These are phyloP conservation scores for Heritiera littoralis DNA, from an alignment of 345 rosid species.

Conservation along the genomic window DNA sequence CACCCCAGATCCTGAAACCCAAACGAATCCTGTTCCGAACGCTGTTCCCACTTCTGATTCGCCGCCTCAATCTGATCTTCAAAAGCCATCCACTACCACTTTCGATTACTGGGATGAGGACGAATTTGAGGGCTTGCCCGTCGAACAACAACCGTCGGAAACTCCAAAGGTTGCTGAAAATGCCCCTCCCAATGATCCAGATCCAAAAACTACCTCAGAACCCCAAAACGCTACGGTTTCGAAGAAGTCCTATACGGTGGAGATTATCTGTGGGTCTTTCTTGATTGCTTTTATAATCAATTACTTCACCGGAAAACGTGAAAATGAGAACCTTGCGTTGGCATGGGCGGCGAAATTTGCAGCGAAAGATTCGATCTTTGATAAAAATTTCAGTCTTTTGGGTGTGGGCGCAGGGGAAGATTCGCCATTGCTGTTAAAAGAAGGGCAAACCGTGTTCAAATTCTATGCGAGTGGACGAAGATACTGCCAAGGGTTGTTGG, in stretches of 20 bases:
- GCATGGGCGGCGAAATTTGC: slow-evolving; percentile 92
- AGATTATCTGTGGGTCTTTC: slow-evolving; percentile 65
- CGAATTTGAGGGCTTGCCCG: slow-evolving; percentile 90
- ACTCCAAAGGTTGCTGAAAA: slow-evolving; percentile 31
- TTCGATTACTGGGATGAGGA: slow-evolving; percentile 97
- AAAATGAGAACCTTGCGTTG: slow-evolving; percentile 81
- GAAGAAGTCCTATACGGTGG: slow-evolving; percentile 56
- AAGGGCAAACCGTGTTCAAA: slow-evolving; percentile 84
- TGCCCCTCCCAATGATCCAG: slow-evolving; percentile 34
- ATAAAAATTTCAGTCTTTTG: slow-evolving; percentile 77
- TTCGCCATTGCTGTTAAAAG: slow-evolving; percentile 83
- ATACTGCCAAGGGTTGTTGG: slow-evolving; percentile 87
- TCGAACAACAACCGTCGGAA: slow-evolving; percentile 31
- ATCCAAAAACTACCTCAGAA: slow-evolving; percentile 32
- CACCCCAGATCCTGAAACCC: slow-evolving; percentile 34
- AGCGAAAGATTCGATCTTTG: slow-evolving; percentile 65
- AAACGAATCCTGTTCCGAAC: slow-evolving; percentile 29
- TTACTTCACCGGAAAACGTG: slow-evolving; percentile 80
- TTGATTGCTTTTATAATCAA: slow-evolving; percentile 64
- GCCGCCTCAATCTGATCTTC: slow-evolving; percentile 32
- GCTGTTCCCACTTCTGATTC: slow-evolving; percentile 23
- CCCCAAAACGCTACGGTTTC: slow-evolving; percentile 9
- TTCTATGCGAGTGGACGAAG: slow-evolving; percentile 96
- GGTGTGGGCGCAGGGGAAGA: slow-evolving; percentile 87
- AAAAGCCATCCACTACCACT: slow-evolving; percentile 39